Conservation (phyloP, 2,329 filamentous ascomycete species). For the Hansfordia pulvinata region DNA sequence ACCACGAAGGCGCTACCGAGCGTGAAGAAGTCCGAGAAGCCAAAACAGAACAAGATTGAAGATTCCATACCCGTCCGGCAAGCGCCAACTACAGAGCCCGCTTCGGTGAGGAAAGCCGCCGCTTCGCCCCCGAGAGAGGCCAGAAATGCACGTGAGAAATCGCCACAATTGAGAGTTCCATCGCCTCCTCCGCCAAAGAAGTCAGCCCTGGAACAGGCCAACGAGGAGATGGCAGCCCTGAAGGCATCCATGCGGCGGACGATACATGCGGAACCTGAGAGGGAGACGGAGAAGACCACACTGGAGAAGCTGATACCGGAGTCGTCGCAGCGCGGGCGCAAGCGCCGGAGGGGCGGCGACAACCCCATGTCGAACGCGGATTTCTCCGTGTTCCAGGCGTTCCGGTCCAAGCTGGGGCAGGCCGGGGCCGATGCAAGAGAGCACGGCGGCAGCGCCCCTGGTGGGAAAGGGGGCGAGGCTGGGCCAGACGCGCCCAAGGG, state of each 20-base stretch:
- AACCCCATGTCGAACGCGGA: slow-evolving; percentile 41
- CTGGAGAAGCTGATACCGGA: slow-evolving; percentile 63
- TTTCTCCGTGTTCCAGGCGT: slow-evolving; percentile 62
- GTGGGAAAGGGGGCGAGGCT: slow-evolving; percentile 15
- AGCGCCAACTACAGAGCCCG: slow-evolving; percentile 4
- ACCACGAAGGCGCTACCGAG: slow-evolving; percentile 15
- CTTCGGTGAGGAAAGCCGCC: background rate
- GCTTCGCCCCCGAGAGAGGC: slow-evolving; percentile 1
- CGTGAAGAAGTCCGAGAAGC: slow-evolving; percentile 15
- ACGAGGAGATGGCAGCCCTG: slow-evolving; percentile 67
- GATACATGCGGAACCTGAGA: slow-evolving; percentile 31
- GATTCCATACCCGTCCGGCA: slow-evolving; percentile 14
- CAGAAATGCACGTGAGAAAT: slow-evolving; percentile 11
- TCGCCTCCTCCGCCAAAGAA: too few relatives aligned
- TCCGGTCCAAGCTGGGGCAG: slow-evolving; percentile 62
- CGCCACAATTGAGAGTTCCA: slow-evolving; percentile 21
- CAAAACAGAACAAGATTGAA: slow-evolving; percentile 8
- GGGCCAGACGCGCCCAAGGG: slow-evolving; percentile 14
- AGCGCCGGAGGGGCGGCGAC: slow-evolving; percentile 46
- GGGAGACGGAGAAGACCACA: slow-evolving; percentile 50
- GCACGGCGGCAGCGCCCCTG: slow-evolving; percentile 3
- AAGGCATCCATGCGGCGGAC: slow-evolving; percentile 72
- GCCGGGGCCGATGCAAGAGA: slow-evolving; percentile 21
- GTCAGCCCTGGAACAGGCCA: slow-evolving; percentile 52
- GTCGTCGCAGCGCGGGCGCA: slow-evolving; percentile 57